Conservation (phyloP, 2,329 filamentous ascomycete species). For the Stagonosporopsis vannaccii region DNA sequence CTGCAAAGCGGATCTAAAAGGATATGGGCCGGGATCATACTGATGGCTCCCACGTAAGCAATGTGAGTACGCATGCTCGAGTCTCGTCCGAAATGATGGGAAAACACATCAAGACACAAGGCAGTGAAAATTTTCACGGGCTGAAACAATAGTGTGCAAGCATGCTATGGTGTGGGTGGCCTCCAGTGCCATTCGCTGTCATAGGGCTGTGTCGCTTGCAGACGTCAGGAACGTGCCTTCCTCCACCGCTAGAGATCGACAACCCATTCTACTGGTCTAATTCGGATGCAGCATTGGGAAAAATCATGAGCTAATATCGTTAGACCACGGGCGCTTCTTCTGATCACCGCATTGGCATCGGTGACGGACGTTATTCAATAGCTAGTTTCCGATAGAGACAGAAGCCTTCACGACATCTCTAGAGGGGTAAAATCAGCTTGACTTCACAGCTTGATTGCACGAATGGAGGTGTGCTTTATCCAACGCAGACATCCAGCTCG, state of each 20-base stretch:
- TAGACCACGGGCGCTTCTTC: neutral
- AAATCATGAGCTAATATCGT: neutral
- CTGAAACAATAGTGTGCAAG: conserved; percentile 1
- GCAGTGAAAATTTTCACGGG: neutral
- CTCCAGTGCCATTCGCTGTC: neutral
- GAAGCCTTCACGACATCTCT: neutral
- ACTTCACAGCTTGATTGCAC: neutral
- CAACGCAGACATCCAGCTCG: neutral
- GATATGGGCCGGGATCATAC: too few relatives aligned
- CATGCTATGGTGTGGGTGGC: conserved; percentile 1
- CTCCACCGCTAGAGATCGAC: neutral
- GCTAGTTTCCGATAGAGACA: neutral
- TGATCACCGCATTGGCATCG: neutral
- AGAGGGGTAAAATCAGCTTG: neutral
- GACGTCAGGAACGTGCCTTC: neutral
- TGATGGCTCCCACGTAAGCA: neutral
- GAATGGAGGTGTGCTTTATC: neutral
- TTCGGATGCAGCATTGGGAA: neutral
- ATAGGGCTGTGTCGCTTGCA: neutral
- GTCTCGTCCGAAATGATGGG: neutral
- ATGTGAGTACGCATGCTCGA: neutral
- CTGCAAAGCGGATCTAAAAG: too few relatives aligned
- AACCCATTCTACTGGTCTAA: neutral
- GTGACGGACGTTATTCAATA: too few relatives aligned
- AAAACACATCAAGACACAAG: neutral